phyloP scores from a whole-genome alignment of 2,329 filamentous ascomycete species.

The Ascochyta clinopodiicola region DNA sequence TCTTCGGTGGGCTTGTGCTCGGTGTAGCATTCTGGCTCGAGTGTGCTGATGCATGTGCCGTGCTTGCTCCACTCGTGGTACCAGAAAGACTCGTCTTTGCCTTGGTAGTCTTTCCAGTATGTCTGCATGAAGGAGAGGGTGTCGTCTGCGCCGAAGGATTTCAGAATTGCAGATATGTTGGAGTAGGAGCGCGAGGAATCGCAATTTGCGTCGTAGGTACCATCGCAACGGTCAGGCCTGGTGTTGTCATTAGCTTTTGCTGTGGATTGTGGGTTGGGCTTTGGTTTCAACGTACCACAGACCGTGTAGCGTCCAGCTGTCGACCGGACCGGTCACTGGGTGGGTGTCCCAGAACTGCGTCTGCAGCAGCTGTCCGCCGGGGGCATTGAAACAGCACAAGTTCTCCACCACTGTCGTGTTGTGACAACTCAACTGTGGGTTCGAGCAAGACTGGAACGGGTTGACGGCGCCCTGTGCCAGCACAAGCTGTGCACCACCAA shows the following conservation, averaged over 20 bases:
- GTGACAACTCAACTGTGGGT: constrained; percentile 66
- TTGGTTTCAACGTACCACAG: constrained; percentile 59
- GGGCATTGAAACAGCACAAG: constrained; percentile 77
- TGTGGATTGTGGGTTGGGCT: too few relatives aligned
- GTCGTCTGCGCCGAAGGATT: constrained; percentile 59
- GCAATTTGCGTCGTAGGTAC: constrained; percentile 71
- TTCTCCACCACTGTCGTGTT: constrained; percentile 67
- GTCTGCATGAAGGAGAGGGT: constrained; percentile 71
- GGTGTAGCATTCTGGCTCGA: constrained; percentile 69
- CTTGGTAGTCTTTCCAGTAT: constrained; percentile 75
- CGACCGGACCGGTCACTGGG: constrained; percentile 67
- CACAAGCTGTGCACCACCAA: constrained; percentile 32
- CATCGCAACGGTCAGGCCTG: constrained; percentile 66
- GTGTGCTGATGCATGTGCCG: constrained; percentile 75
- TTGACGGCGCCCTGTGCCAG: constrained; percentile 24
- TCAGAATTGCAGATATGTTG: constrained; percentile 70
- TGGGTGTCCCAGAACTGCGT: constrained; percentile 81
- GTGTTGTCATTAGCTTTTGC: not conserved
- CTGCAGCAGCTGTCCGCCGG: constrained; percentile 72
- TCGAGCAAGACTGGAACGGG: constrained; percentile 39
- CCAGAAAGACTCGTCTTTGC: constrained; percentile 70
- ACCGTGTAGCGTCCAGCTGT: constrained; percentile 78
- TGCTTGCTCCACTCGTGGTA: constrained; percentile 76
- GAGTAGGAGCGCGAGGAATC: constrained; percentile 67
- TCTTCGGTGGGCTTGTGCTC: constrained; percentile 65